Evolutionary conservation across 2,329 filamentous ascomycete genomes (phyloP), one percentile per base, ranked within the genome.

Genomic region (Lachnellula cervina): DNA sequence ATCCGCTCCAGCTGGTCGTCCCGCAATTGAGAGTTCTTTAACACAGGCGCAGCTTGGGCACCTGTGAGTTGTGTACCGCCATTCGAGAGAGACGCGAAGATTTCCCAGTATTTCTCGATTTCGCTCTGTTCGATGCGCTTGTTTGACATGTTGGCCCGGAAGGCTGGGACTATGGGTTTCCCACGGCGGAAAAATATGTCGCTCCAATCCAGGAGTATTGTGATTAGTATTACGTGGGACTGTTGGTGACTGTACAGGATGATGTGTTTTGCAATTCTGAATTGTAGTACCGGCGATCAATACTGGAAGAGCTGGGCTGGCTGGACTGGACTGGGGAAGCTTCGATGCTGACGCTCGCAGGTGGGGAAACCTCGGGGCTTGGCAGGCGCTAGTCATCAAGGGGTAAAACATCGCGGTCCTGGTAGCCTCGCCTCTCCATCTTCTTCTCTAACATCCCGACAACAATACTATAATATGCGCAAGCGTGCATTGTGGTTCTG

Each of bases 1-100:
- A 99, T 90, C 66, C 86, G 83, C 76, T 97, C 94, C n/a, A 99
- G 86, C 76, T 99, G 93, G 68, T 87, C 83, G 71, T 89, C 86
- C 60, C 82, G 78, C 59, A 90, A 76, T 65, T 84, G 83, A 62
- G 82, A 86, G 77, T 89, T 89, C 73, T 88, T 87, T 67, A 90
- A 79, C 32, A 89, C 84, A 14, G 82, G 80, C 46, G 87, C 86
- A 35, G 87, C 87, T 70, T 89, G 85, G 53, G 77, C 76, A 70
- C 86, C 87, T 64, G 84, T 86, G 48, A 90, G 79, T 69, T 83
- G 82, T 52, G 80, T 77, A 42, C 81, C 80, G 69, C 84, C 84
- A 68, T 81, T 79, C 58, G 82, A 75, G 28, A 89, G 80, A 37
- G 84, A 84, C 61, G 82, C 79, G 75, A 90, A 90, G 69, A 90